Percentiles rank a stretch among this genome's conserved stretches.
These are phyloP conservation scores for Mortierella polycephala DNA, from an alignment of 371 early-diverging fungal genomes.

Conservation along the genomic window DNA sequence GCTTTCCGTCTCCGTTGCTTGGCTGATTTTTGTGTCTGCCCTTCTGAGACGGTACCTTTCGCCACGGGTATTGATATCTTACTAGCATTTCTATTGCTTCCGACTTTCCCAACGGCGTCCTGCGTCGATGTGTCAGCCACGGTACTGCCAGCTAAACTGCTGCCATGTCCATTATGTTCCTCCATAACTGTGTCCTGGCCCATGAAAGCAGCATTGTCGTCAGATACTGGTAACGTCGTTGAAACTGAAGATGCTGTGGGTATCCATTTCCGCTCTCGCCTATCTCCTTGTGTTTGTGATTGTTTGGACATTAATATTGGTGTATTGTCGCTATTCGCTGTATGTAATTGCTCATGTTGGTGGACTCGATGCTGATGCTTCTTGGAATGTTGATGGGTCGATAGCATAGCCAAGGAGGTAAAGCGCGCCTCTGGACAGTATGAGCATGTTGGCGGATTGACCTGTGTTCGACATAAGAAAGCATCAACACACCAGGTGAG, in stretches of 20 bases:
- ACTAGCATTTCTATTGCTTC: no score
- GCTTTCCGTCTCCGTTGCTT: slow-evolving; percentile 17
- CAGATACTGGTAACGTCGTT: no score
- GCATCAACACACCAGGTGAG: background rate
- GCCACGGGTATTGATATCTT: background rate
- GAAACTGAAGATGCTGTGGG: no score
- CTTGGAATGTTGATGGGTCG: slow-evolving; percentile 27
- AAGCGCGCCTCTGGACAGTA: slow-evolving; percentile 32
- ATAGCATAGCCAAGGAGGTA: slow-evolving; percentile 32
- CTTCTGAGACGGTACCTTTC: background rate
- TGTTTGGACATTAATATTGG: background rate
- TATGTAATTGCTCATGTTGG: background rate
- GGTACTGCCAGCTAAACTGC: no score
- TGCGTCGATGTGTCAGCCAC: no score
- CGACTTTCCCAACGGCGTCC: no score
- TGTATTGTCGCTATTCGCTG: background rate
- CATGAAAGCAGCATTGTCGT: no score
- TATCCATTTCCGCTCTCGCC: background rate
- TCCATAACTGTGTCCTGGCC: no score
- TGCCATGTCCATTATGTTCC: no score
- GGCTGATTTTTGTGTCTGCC: background rate
- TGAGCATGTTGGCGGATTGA: slow-evolving; percentile 23
- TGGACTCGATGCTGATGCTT: slow-evolving; percentile 21
- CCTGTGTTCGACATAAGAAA: slow-evolving; percentile 2
- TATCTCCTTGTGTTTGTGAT: background rate